Base-by-base conservation (phyloP, 306 rosid species). In the Glycine tomentella region DNA sequence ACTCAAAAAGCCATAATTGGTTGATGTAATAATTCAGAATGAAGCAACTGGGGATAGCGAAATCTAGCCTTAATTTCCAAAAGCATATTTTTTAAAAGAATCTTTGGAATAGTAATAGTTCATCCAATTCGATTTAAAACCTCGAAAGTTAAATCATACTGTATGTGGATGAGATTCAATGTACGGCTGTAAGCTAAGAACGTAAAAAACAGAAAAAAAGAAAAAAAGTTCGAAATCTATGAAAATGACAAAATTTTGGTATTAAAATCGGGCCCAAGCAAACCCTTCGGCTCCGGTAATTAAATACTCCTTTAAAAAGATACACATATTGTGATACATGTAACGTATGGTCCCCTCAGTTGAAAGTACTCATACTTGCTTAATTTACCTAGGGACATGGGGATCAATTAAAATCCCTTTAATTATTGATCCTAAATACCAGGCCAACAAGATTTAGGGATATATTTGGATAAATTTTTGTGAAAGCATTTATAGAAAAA, bases 241-340 rank as follows among this genome's bases (percentile, higher is more conserved):
- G 80, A 49, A 76, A 6, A 42, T 75, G 63, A 77, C 73, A 64
- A 77, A 63, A 63, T 31, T 64, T 50, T 12, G 14, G 42, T 16
- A 36, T 51, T 6, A 17, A 8, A 50, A 38, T 50, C 7, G 55
- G 73, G 44, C 74, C 81, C 55, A 65, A 38, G 45, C 42, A 33
- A 77, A 12, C 55, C 81, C 66, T 50, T 38, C 2, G n/a, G 9
- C 45, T 16, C 51, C 2, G 9, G 52, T 10, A 48, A 52, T 31
- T 70, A 52, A 75, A 36, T 49, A 33, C 72, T 46, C 15, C 59
- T 61, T 48, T 48, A 64, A 46, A 44, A 71, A 20, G 20, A 44
- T 20, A 69, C 58, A 69, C 74, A 69, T 10, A n/a, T n/a, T 67
- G 72, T 67, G 7, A 42, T 15, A n/a, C 9, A 46, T 6, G 14